Evolutionary conservation across 2,329 filamentous ascomycete species (phyloP).

Genomic region (Helminthosporium solani): DNA sequence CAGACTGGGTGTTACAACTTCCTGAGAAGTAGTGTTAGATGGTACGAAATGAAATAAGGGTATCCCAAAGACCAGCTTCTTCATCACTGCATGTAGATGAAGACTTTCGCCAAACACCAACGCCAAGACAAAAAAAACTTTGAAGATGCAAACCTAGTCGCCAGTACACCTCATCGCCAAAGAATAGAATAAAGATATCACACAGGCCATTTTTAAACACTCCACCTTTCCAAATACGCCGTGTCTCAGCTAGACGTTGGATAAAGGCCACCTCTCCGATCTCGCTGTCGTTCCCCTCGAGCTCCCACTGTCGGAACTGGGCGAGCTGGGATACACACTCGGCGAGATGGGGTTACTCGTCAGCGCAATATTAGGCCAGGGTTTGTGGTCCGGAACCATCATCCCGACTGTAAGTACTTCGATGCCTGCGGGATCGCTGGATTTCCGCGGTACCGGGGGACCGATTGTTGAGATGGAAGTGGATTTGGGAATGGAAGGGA

Average conservation of each 20-base stretch:
- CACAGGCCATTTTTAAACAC: too few relatives aligned
- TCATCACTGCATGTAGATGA: background rate
- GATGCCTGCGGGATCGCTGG: background rate
- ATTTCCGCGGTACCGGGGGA: background rate
- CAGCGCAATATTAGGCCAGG: conserved; percentile 9
- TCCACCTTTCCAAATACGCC: too few relatives aligned
- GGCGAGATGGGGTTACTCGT: conserved; percentile 15
- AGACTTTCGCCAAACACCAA: background rate
- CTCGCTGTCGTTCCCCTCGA: conserved; percentile 4
- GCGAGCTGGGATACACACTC: conserved; percentile 7
- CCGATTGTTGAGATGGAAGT: background rate
- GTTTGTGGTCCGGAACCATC: conserved; percentile 8
- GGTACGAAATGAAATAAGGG: background rate
- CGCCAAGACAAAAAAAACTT: too few relatives aligned
- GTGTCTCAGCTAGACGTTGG: too few relatives aligned
- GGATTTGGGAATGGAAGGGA: background rate
- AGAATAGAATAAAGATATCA: too few relatives aligned
- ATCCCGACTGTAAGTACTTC: conserved; percentile 16
- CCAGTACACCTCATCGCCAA: too few relatives aligned
- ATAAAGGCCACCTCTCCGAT: conserved; percentile 18
- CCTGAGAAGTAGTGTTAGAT: background rate
- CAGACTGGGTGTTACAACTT: too few relatives aligned
- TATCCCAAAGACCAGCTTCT: background rate
- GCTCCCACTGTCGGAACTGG: background rate
- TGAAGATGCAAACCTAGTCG: too few relatives aligned